Percentiles rank a stretch among this genome's conserved stretches.
Evolutionary conservation across 805 yeast species (phyloP).

Genomic region (Starmerella vitae): DNA sequence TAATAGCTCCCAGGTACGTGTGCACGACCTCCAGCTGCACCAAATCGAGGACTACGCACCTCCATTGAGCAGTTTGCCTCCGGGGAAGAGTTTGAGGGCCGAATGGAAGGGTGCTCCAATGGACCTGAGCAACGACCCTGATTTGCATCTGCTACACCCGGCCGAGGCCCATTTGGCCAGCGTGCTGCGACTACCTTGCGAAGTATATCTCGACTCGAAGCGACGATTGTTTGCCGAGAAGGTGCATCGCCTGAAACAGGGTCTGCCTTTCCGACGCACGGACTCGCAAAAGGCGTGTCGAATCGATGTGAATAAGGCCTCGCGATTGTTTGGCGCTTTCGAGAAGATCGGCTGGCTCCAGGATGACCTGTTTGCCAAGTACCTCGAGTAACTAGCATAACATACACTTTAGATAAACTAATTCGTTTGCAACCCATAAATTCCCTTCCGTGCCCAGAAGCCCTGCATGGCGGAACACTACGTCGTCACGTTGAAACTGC

Average conservation of each 20-base stretch:
- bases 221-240: conserved; percentile 81
- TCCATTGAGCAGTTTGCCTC: conserved; percentile 46
- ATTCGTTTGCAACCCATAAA: no score
- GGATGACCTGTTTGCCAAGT: conserved; percentile 51
- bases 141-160: conserved; percentile 63
- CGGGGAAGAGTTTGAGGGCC: conserved; percentile 59
- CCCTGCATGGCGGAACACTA: no score
- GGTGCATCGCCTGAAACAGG: conserved; percentile 55
- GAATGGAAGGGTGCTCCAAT: conserved; percentile 99
- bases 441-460: no score
- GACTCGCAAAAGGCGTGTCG: conserved; percentile 97
- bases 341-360: conserved; percentile 87
- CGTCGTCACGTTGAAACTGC: background rate
- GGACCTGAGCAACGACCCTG: conserved; percentile 73
- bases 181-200: conserved; percentile 76
- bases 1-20: conserved; percentile 21
- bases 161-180: conserved; percentile 82
- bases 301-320: conserved; percentile 92
- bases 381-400: conserved; percentile 24
- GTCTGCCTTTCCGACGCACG: conserved; percentile 80
- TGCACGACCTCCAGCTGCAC: conserved; percentile 29
- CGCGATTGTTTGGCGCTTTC: conserved; percentile 76
- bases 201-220: conserved; percentile 62
- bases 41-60: conserved; percentile 75
- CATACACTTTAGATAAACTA: no score